Evolutionary conservation across 768 basidiomycete genomes (phyloP), one percentile per base, ranked within the genome.

Genomic region (Mycena filopes): DNA sequence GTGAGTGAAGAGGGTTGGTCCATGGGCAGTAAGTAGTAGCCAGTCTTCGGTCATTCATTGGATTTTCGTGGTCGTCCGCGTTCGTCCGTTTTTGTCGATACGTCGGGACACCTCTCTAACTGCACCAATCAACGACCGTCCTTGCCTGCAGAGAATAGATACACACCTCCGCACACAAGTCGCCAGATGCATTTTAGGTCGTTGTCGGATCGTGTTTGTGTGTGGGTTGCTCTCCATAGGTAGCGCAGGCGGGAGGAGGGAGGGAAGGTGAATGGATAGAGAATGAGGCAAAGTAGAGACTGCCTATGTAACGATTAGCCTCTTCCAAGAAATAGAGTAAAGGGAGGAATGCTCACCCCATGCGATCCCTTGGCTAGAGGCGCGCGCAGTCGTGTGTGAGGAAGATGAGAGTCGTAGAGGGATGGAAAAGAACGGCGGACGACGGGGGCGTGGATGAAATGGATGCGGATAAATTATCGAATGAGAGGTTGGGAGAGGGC

Each of bases 101-200:
- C 29, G 57, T 38, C 21, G 40, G 49, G 41, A 55, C 54, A 45
- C 45, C n/a, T n/a, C 20, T 56, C 56, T 48, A 25, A 45, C 42
- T 56, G 55, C 40, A 31, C 4, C 23, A 38, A 38, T 28, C 26
- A 36, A 33, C 18, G n/a, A 13, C 50, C 21, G n/a, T 28, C 50
- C 5, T 16, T 20, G 16, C 46, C n/a, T 6, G 28, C n/a, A n/a
- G n/a, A n/a, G n/a, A n/a, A n/a, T n/a, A n/a, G n/a, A n/a, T 9
- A 31, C 46, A 21, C 7, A 50, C 55, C 46, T 56, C 46, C 46
- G n/a, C 50, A 38, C 16, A 56, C 4, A 47, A 54, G 40, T 54
- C 65, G 65, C 65, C 58, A 53, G 65, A 58, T 66, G 65, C 65
- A 49, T 60, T 65, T 60, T 60, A 41, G 47, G 40, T 38, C n/a